Conservation (phyloP, 768 basidiomycete species). For the Solioccasus polychromus region DNA sequence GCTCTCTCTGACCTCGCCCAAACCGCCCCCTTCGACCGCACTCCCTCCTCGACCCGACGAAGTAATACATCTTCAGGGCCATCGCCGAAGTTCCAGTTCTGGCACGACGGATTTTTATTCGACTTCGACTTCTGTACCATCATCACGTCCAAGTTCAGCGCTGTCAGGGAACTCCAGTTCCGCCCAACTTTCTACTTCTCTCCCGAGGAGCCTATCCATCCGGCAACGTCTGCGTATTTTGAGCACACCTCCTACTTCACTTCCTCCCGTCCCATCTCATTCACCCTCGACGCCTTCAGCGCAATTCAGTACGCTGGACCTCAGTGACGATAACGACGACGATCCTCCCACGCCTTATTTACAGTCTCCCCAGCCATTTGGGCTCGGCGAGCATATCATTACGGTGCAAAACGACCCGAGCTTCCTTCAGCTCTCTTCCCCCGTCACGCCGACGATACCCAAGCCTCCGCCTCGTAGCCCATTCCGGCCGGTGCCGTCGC, state of each 20-base stretch:
- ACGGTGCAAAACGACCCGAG: slow-evolving; percentile 51
- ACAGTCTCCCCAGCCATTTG: slow-evolving; percentile 13
- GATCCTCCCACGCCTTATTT: slow-evolving; percentile 27
- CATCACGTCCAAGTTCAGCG: slow-evolving; percentile 37
- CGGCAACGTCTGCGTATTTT: slow-evolving; percentile 66
- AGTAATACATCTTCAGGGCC: slow-evolving; percentile 22
- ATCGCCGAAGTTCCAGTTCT: slow-evolving; percentile 35
- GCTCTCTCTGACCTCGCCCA: slow-evolving; percentile 59
- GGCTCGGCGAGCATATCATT: slow-evolving; percentile 61
- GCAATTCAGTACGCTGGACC: slow-evolving; percentile 26
- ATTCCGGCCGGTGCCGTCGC: slow-evolving; percentile 27
- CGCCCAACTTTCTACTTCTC: slow-evolving; percentile 23
- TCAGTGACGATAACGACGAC: slow-evolving; percentile 23
- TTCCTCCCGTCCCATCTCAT: slow-evolving; percentile 24
- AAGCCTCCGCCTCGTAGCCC: slow-evolving; percentile 19
- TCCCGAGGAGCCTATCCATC: slow-evolving; percentile 40
- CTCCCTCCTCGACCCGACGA: slow-evolving; percentile 74
- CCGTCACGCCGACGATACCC: slow-evolving; percentile 34
- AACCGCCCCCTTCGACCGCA: slow-evolving; percentile 55
- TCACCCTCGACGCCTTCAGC: slow-evolving; percentile 24
- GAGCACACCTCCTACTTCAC: slow-evolving; percentile 50
- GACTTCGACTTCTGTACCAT: slow-evolving; percentile 48
- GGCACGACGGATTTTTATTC: slow-evolving; percentile 32
- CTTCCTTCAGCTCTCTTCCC: slow-evolving; percentile 56
- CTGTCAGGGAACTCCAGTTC: slow-evolving; percentile 32